Conservation (phyloP, 768 basidiomycete species). For the Clitopilus hobsonii region DNA sequence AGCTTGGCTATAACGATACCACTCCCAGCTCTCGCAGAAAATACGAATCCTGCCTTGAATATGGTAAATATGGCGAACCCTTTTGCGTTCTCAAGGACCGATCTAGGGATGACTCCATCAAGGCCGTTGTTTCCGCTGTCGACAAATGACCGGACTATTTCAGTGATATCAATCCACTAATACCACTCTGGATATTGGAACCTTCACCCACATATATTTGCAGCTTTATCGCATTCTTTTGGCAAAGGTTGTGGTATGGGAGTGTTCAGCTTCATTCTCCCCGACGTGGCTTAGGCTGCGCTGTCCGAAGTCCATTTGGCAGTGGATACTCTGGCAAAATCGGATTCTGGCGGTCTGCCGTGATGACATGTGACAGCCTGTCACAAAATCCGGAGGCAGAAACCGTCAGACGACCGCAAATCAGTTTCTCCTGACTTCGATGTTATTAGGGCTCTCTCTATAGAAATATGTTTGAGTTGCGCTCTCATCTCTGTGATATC, state of each 20-base stretch:
- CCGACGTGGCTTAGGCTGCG: no score
- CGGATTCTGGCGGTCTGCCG: no score
- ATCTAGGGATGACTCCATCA: conserved; percentile 62
- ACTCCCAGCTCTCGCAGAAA: conserved; percentile 80
- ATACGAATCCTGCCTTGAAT: conserved; percentile 68
- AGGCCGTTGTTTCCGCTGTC: conserved; percentile 77
- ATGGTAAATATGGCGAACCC: conserved; percentile 92
- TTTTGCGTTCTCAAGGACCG: conserved; percentile 45
- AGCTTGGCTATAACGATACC: conserved; percentile 87
- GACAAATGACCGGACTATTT: conserved; percentile 78
- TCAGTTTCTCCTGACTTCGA: no score
- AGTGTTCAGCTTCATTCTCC: conserved; percentile 40
- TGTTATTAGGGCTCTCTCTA: no score
- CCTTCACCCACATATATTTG: conserved; percentile 68
- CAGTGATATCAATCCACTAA: conserved; percentile 1
- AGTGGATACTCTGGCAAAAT: no score
- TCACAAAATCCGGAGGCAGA: no score
- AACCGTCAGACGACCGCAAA: no score
- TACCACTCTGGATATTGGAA: conserved; percentile 7
- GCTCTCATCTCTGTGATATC: no score
- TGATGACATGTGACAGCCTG: not conserved
- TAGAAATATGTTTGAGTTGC: no score
- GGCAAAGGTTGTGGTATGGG: conserved; percentile 57
- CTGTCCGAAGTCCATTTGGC: no score
- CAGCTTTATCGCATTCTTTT: conserved; percentile 85